Evolutionary conservation across 345 rosid species (phyloP).

Genomic region (Adansonia digitata): DNA sequence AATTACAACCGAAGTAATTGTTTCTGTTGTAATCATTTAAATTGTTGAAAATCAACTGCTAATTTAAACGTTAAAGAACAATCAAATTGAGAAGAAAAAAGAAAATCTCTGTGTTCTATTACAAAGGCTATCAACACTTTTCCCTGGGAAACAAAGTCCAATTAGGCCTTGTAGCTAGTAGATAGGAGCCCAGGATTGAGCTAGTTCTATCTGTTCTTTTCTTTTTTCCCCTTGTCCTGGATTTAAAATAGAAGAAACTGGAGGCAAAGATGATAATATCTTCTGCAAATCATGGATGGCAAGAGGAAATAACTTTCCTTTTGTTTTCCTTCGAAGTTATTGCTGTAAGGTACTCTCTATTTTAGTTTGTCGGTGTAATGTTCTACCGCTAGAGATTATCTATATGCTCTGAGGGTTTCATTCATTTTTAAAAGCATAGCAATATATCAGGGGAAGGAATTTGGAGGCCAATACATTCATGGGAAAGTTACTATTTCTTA

Average conservation of each 20-base stretch:
- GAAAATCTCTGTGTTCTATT: neutral
- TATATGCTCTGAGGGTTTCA: neutral
- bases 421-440: neutral
- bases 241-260: neutral
- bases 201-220: neutral
- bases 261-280: neutral
- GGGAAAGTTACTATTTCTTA: neutral
- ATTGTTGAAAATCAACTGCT: neutral
- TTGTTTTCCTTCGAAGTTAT: neutral
- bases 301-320: neutral
- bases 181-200: neutral
- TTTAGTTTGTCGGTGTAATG: neutral
- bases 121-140: neutral
- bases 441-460: neutral
- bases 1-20: neutral
- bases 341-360: neutral
- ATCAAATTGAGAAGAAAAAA: neutral
- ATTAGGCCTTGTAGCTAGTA: neutral
- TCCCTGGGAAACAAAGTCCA: neutral
- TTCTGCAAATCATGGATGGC: neutral
- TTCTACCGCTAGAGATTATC: neutral
- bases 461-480: neutral
- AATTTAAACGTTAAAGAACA: neutral
- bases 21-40: neutral
- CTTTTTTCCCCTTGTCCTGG: neutral